Conservation (phyloP, 257 asterid genomes). For the Gynochthodes officinalis region DNA sequence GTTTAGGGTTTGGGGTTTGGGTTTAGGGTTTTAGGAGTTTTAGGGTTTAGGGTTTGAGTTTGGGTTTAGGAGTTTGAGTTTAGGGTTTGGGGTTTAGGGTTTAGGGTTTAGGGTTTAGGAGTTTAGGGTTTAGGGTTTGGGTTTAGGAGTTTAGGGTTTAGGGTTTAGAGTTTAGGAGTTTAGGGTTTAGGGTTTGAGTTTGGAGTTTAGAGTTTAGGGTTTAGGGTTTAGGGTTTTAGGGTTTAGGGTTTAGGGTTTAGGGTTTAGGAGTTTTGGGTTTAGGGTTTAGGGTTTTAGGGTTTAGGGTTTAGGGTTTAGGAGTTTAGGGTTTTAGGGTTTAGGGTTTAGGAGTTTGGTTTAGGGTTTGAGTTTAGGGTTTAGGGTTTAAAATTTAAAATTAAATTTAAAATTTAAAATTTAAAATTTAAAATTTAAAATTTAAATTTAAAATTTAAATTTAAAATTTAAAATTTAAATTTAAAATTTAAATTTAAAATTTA, state of each 20-base stretch:
- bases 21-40: too few relatives aligned
- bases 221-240: conserved; percentile 15
- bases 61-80: conserved; percentile 11
- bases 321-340: conserved; percentile 15
- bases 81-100: conserved; percentile 17
- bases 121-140: conserved; percentile 21
- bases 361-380: conserved; percentile 13
- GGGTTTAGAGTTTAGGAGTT: conserved; percentile 24
- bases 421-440: too few relatives aligned
- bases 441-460: too few relatives aligned
- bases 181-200: conserved; percentile 14
- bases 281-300: too few relatives aligned
- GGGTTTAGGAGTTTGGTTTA: too few relatives aligned
- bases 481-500: too few relatives aligned
- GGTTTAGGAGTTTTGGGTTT: too few relatives aligned
- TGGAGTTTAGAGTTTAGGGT: conserved; percentile 14
- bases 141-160: conserved; percentile 18
- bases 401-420: too few relatives aligned
- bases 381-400: too few relatives aligned
- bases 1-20: conserved; percentile 10
- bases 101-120: conserved; percentile 19
- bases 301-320: conserved; percentile 21
- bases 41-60: conserved; percentile 17
- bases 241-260: too few relatives aligned
- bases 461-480: too few relatives aligned